phyloP scores from a whole-genome alignment of 148 eudicot species.

The Dianthus caryophyllus region DNA sequence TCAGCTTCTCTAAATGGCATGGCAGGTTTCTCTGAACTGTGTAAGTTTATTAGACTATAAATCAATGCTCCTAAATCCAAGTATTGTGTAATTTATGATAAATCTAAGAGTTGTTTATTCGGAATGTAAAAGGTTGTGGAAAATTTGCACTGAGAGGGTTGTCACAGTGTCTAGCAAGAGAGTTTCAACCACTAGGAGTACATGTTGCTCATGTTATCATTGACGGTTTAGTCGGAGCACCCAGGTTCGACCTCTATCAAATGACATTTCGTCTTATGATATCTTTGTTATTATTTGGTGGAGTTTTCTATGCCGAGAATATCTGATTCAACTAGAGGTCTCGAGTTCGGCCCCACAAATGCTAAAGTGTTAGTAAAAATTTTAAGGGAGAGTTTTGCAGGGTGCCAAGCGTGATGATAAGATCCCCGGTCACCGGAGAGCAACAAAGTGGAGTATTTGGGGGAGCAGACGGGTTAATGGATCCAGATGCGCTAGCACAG shows the following conservation, averaged over 20 bases:
- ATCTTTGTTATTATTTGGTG: too few relatives aligned
- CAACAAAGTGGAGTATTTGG: constrained; percentile 27
- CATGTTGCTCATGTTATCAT: constrained; percentile 79
- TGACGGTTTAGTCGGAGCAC: constrained; percentile 60
- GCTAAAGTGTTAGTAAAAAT: too few relatives aligned
- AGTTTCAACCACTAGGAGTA: constrained; percentile 65
- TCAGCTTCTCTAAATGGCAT: constrained; percentile 70
- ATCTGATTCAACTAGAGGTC: too few relatives aligned
- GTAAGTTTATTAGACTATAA: constrained; percentile 25
- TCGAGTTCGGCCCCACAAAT: too few relatives aligned
- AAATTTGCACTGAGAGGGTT: constrained; percentile 78
- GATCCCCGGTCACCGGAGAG: constrained; percentile 28
- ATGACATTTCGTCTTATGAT: too few relatives aligned
- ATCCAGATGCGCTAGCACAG: constrained; percentile 69
- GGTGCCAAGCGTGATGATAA: constrained; percentile 20
- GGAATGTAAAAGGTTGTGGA: constrained; percentile 52
- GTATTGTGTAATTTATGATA: not conserved
- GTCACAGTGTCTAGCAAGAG: constrained; percentile 75
- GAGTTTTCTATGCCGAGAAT: too few relatives aligned
- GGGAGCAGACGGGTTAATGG: constrained; percentile 38
- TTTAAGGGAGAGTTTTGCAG: too few relatives aligned
- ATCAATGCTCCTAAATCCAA: not conserved
- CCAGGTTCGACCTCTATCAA: constrained; percentile 32
- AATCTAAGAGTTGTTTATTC: not conserved
- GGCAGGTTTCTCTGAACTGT: constrained; percentile 71